These are phyloP conservation scores for Hemisphaericaspora subhashii DNA, from an alignment of 1,139 yeast species.

Conservation along the genomic window DNA sequence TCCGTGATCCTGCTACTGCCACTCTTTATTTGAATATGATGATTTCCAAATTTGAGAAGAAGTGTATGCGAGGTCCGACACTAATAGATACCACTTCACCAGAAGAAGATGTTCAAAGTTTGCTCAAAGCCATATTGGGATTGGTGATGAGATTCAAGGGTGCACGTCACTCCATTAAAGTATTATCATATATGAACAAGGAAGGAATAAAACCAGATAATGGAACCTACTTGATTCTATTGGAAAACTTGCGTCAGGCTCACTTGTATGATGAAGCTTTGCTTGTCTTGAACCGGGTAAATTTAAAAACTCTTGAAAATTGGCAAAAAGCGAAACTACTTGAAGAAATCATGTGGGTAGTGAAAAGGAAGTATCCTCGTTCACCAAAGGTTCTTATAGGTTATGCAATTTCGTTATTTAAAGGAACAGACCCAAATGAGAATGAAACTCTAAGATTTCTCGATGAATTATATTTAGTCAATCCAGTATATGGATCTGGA, in stretches of 20 bases:
- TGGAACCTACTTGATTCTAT: slow-evolving; percentile 25
- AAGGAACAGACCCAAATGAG: slow-evolving; percentile 9
- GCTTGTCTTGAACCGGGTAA: slow-evolving; percentile 32
- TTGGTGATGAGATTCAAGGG: slow-evolving; percentile 44
- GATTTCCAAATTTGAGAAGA: slow-evolving; percentile 37
- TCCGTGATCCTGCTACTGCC: slow-evolving; percentile 32
- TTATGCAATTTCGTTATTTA: slow-evolving; percentile 35
- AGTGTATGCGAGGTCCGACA: slow-evolving; percentile 18
- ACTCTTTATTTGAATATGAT: slow-evolving; percentile 36
- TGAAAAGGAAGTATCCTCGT: slow-evolving; percentile 28
- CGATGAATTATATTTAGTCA: slow-evolving; percentile 27
- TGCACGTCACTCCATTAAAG: slow-evolving; percentile 30
- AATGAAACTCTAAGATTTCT: slow-evolving; percentile 21
- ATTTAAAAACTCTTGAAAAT: slow-evolving; percentile 21
- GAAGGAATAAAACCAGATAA: slow-evolving; percentile 28
- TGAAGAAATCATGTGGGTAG: slow-evolving; percentile 34
- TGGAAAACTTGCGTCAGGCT: slow-evolving; percentile 29
- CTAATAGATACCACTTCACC: slow-evolving; percentile 18
- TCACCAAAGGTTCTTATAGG: slow-evolving; percentile 41
- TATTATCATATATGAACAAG: slow-evolving; percentile 34
- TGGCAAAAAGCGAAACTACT: slow-evolving; percentile 22
- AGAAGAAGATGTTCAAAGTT: slow-evolving; percentile 25
- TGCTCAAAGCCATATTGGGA: slow-evolving; percentile 29
- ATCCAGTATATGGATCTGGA: slow-evolving; percentile 22
- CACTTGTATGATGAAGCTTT: slow-evolving; percentile 38